phyloP scores from a whole-genome alignment of 23 red algal species.

The Gracilaria caudata region DNA sequence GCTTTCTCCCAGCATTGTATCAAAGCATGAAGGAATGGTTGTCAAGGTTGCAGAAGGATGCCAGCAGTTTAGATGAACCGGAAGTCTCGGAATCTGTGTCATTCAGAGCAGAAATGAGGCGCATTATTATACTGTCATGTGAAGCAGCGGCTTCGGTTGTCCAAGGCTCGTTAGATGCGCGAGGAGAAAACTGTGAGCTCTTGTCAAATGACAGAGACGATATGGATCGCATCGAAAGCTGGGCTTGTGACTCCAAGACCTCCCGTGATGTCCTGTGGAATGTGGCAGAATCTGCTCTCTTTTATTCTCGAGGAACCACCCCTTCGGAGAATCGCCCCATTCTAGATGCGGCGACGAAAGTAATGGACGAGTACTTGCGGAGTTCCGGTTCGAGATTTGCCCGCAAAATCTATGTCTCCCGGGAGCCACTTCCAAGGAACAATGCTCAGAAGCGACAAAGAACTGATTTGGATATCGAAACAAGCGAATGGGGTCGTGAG shows the following conservation, averaged over 20 bases:
- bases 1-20: conserved; percentile 47
- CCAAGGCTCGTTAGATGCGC: conserved; percentile 22
- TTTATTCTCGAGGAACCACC: background rate
- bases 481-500: conserved; percentile 35
- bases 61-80: background rate
- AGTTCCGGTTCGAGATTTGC: conserved; percentile 15
- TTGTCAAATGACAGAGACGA: conserved; percentile 6
- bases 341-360: conserved; percentile 15
- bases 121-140: conserved; percentile 22
- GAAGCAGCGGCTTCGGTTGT: conserved; percentile 43
- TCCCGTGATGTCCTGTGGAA: conserved; percentile 28
- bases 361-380: conserved; percentile 42
- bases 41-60: conserved; percentile 23
- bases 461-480: conserved; percentile 24
- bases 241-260: conserved; percentile 9
- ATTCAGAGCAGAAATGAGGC: conserved; percentile 7
- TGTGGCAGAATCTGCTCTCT: conserved; percentile 30
- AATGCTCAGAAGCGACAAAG: conserved; percentile 57
- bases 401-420: background rate
- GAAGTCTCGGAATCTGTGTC: conserved; percentile 9
- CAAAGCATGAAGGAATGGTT: conserved; percentile 28
- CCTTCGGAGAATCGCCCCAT: conserved; percentile 11
- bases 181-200: conserved; percentile 27
- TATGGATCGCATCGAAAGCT: conserved; percentile 29
- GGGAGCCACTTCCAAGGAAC: background rate